Base-by-base conservation (phyloP, 257 asterid genomes). In the Jacaranda copaia region DNA sequence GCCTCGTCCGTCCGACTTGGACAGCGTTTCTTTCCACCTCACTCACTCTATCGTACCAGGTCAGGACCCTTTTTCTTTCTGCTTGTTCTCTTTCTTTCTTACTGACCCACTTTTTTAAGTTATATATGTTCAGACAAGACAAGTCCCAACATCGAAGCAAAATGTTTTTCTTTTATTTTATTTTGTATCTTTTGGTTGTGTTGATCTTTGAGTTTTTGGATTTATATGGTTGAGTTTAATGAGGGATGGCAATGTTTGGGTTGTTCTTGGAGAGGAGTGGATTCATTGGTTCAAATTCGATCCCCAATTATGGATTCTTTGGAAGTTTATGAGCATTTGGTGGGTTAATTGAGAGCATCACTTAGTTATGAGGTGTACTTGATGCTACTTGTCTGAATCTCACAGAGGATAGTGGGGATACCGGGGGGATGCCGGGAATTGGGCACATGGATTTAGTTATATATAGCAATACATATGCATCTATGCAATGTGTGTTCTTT, bases 11-110 rank as follows among this genome's bases (percentile, higher is more conserved):
- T 73, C 76, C 79, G 52, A 73, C 57, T 80, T 77, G 85, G 87
- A 84, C 81, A 80, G 1, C 65, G 36, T 19, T 68, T 68, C 61
- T 61, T 72, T 83, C 84, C 84, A 68, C 82, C 80, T 83, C 84
- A 83, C 77, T 76, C 42, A n/a, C 51, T 79, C 76, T 76, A 49
- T 59, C 77, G 25, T 42, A 71, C 68, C 85, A 76, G 87, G 89
- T 81, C 66, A 64, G 81, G 59, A 58, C 40, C 62, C 78, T 72
- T 46, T 74, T 82, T 75, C 72, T 76, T 14, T 52, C 15, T 49
- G 75, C 72, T 61, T 64, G 76, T 57, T 83, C 49, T 53, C 43
- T 51, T 57, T 3, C 36, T 59, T 48, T 73, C 55, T 48, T 25
- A 25, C 43, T 15, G 40, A 48, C 59, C 13, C 52, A 18, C 46